Evolutionary conservation across 1,284 basidiomycete species (phyloP), one percentile per base, ranked within the genome.

Genomic region (Malassezia equina): DNA sequence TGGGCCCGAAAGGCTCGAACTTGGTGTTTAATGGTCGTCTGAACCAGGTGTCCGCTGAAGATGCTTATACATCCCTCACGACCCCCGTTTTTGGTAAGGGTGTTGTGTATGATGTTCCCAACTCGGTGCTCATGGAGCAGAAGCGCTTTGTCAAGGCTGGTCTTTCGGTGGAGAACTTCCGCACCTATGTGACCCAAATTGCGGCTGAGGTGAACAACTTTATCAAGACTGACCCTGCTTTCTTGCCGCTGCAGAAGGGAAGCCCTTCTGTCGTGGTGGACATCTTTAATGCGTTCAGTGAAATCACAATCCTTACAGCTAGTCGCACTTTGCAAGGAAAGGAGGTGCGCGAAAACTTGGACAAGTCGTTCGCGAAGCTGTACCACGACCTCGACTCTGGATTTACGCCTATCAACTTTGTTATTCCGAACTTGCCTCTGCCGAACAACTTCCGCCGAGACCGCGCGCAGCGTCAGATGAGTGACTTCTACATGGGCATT

Each of bases 101-200:
- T 51, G 94, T 98, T 43, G 93, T 96, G 4, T 98, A 98, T 76
- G 93, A 96, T 72, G 85, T 90, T 53, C 93, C 94, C 28, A 98
- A 98, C 76, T 86, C 90, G 52, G 80, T 89, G 48, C 84, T 99
- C 75, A 98, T 99, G 93, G 91, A 99, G 75, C 94, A 99, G 77
- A 99, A 99, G 81, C 88, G 86, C 76, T 95, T 98, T 64, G 78
- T 79, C 61, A 77, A 77, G 78, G 85, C 90, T 63, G 91, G 93
- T 39, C 82, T 99, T 8, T 87, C 89, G 7, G 83, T 82, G 19
- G 93, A 98, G 29, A 93, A 94, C 75, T 85, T 99, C 77, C 83
- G 85, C 33, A 81, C 83, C 39, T 98, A 99, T 71, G 86, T 94
- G 32, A 83, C 84, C 50, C 86, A 95, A 82, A 89, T 99, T 64